Conservation (phyloP, 2,329 filamentous ascomycete species). For the Biscogniauxia marginata region DNA sequence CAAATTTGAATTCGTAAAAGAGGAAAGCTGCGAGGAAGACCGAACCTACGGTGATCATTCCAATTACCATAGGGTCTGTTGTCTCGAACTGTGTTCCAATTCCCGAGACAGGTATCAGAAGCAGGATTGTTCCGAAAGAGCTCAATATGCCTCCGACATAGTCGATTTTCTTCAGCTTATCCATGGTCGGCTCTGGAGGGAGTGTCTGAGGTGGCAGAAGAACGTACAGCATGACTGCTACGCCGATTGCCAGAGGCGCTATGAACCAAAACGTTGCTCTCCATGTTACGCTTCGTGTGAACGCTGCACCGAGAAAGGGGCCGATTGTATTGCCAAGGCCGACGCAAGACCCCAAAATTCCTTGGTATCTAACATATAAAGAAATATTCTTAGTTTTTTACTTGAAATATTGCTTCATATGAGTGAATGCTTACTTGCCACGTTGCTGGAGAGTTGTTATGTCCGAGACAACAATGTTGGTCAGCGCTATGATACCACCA, state of each 20-base stretch:
- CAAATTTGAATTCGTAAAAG: slow-evolving; percentile 54
- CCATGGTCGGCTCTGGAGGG: slow-evolving; percentile 42
- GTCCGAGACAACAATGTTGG: slow-evolving; percentile 38
- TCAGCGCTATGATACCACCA: slow-evolving; percentile 30
- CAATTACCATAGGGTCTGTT: slow-evolving; percentile 56
- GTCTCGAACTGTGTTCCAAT: slow-evolving; percentile 54
- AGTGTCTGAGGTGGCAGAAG: slow-evolving; percentile 53
- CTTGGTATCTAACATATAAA: no score
- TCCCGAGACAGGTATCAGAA: slow-evolving; percentile 64
- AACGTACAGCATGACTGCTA: slow-evolving; percentile 44
- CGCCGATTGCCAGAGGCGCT: slow-evolving; percentile 46
- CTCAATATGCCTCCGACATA: slow-evolving; percentile 55
- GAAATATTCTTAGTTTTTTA: no score
- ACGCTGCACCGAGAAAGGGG: slow-evolving; percentile 26
- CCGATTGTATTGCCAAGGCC: slow-evolving; percentile 25
- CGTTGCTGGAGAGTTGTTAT: slow-evolving; percentile 35
- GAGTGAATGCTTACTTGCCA: no score
- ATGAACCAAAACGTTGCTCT: slow-evolving; percentile 45
- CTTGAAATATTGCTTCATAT: no score
- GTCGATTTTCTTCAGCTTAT: slow-evolving; percentile 56
- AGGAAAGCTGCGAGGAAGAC: slow-evolving; percentile 48
- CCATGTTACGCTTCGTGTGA: slow-evolving; percentile 28
- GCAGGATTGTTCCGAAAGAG: slow-evolving; percentile 54
- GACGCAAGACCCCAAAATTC: no score
- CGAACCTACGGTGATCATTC: slow-evolving; percentile 53